phyloP scores from a whole-genome alignment of 768 basidiomycete genomes.

The Mycena venus region DNA sequence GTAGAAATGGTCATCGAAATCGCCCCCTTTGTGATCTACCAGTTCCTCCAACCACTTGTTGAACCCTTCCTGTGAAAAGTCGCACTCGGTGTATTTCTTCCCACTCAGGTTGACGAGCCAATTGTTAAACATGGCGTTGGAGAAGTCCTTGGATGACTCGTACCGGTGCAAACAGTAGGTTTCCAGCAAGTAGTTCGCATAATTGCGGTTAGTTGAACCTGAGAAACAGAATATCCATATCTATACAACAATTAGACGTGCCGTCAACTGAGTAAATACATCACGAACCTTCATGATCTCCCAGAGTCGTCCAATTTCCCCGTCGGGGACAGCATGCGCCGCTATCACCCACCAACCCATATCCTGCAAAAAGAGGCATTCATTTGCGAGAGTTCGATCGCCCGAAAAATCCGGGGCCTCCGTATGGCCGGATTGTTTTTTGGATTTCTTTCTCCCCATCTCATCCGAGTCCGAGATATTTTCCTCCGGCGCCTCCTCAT shows the following conservation, averaged over 20 bases:
- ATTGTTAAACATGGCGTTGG: conserved; percentile 31
- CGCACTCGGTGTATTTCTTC: conserved; percentile 13
- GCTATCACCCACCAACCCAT: conserved; percentile 23
- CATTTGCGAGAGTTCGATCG: conserved; percentile 25
- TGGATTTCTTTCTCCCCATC: neutral
- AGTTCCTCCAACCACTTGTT: conserved; percentile 33
- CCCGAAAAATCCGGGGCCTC: conserved; percentile 22
- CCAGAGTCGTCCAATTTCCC: conserved; percentile 13
- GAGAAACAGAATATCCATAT: conserved; percentile 19
- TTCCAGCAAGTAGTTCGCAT: conserved; percentile 20
- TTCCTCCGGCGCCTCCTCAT: neutral
- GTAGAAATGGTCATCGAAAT: conserved; percentile 28
- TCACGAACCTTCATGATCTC: conserved; percentile 16
- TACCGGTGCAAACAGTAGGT: conserved; percentile 28
- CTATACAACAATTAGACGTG: neutral
- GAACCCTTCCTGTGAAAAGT: conserved; percentile 30
- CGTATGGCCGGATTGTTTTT: neutral
- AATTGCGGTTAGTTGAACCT: conserved; percentile 14
- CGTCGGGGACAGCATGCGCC: conserved; percentile 14
- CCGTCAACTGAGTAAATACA: neutral
- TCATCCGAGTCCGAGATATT: neutral
- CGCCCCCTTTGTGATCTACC: conserved; percentile 17
- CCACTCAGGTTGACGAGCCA: conserved; percentile 35
- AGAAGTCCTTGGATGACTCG: conserved; percentile 21
- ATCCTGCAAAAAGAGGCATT: conserved; percentile 12